Evolutionary conservation across 1,139 yeast species (phyloP), one percentile per base, ranked within the genome.

Genomic region (Yamadazyma conglobata): DNA sequence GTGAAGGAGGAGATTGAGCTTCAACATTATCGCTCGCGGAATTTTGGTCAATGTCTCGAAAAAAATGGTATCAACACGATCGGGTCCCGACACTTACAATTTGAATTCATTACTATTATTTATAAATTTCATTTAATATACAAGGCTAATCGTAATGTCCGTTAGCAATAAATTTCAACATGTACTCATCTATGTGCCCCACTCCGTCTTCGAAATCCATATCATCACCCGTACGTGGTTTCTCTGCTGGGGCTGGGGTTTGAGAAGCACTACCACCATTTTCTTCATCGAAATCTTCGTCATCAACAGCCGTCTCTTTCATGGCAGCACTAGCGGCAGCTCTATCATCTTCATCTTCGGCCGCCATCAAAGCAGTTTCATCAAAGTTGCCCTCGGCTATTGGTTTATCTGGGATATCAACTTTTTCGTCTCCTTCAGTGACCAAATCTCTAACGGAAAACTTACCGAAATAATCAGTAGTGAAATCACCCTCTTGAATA

Each of bases 401-500:
- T 26, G 64, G 67, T 39, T 57, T 54, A 37, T 61, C 71, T 14
- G 60, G 63, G 30, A 56, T 40, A 11, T 60, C 70, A 5, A 47
- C 54, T n/a, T n/a, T n/a, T 4, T 58, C 61, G 7, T 58, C 68
- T 14, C 73, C 82, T 40, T 79, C 81, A 15, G 88, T 89, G 10
- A 91, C 74, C 45, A 91, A 64, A 52, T 91, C 98, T 38, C 79
- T 75, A n/a, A 89, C 93, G 0, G 96, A 85, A 33, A 89, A 69
- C 52, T 85, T 86, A 24, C 89, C 86, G 53, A 93, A 85, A 55
- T 89, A 91, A 54, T 93, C 98, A 0, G 98, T 93, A 0, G 97
- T 93, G 58, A 93, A 93, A 44, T 89, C 98, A 54, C 98, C 98
- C 38, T 91, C 96, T 60, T 93, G 98, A 46, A 93, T 93, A 33